Conservation (phyloP, 2,329 filamentous ascomycete species). For the Sporothrix protearum region DNA sequence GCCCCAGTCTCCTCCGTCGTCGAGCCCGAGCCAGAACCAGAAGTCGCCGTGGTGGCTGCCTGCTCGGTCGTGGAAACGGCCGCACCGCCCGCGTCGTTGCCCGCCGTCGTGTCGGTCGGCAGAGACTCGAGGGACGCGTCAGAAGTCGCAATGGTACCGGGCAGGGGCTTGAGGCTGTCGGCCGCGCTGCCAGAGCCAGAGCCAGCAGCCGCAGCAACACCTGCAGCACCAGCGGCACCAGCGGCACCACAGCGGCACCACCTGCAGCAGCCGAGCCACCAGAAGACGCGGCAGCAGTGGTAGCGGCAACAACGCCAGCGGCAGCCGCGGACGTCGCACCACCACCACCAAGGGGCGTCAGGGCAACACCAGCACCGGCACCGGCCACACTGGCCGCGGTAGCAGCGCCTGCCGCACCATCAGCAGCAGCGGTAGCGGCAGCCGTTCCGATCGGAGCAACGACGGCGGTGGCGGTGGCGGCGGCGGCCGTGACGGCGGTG, state of each 20-base stretch:
- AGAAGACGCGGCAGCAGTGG: background rate
- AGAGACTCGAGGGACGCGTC: conserved; percentile 21
- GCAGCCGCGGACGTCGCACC: background rate
- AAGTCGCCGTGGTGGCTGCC: background rate
- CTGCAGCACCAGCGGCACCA: background rate
- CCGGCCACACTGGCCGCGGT: background rate
- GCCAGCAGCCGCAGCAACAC: background rate
- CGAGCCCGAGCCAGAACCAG: too few relatives aligned
- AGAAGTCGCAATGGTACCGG: conserved; percentile 19
- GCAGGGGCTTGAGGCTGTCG: conserved; percentile 19
- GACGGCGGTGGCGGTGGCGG: too few relatives aligned
- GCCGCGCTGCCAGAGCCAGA: background rate
- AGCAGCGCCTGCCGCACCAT: background rate
- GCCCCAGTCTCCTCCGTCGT: background rate
- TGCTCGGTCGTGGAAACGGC: background rate
- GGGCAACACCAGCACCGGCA: background rate
- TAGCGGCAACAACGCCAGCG: background rate
- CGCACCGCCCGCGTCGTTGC: background rate
- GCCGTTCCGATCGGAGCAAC: background rate
- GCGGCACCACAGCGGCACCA: background rate
- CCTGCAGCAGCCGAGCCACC: background rate
- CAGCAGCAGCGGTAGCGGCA: background rate
- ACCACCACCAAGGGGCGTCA: background rate
- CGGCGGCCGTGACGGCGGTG: too few relatives aligned
- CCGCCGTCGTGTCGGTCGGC: conserved; percentile 15